phyloP scores from a whole-genome alignment of 1,139 yeast species.

The Magnusiomyces suaveolens region DNA sequence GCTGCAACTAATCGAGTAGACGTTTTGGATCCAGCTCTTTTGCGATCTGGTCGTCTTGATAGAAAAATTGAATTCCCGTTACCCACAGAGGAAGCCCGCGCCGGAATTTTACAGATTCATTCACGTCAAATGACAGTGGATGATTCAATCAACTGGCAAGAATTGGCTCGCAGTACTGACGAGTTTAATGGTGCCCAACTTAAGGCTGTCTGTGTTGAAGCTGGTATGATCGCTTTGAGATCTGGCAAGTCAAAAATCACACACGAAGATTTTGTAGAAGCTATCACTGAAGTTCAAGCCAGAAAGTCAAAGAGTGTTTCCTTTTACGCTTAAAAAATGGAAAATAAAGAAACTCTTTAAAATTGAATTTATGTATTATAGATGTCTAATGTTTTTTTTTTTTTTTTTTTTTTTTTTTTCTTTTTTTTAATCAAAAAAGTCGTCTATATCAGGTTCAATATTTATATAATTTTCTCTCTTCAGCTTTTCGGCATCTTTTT shows the following conservation, averaged over 20 bases:
- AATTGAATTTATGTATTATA: conserved; percentile 24
- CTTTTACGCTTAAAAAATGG: conserved; percentile 61
- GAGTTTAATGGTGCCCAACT: conserved; percentile 98
- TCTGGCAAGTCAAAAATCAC: conserved; percentile 85
- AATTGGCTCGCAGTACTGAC: conserved; percentile 93
- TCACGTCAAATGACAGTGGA: conserved; percentile 95
- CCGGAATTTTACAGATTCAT: conserved; percentile 90
- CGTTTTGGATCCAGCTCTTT: conserved; percentile 93
- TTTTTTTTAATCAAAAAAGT: background rate
- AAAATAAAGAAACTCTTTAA: background rate
- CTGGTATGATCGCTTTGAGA: conserved; percentile 98
- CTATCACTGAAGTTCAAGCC: conserved; percentile 96
- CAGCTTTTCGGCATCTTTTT: background rate
- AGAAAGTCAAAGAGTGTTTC: conserved; percentile 91
- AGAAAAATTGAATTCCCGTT: conserved; percentile 95
- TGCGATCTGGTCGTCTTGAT: conserved; percentile 95
- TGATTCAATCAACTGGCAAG: conserved; percentile 93
- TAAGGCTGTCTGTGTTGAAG: conserved; percentile 97
- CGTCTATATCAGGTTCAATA: background rate
- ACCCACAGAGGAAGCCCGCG: conserved; percentile 95
- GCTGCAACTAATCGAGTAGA: conserved; percentile 99
- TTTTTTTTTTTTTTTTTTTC: conserved; percentile 4
- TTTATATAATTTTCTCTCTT: background rate
- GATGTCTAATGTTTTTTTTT: background rate
- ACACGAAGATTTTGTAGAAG: conserved; percentile 97